Evolutionary conservation across 352 stramenopile species (phyloP), one percentile per base, ranked within the genome.

Genomic region (Thalassiosira hispida): DNA sequence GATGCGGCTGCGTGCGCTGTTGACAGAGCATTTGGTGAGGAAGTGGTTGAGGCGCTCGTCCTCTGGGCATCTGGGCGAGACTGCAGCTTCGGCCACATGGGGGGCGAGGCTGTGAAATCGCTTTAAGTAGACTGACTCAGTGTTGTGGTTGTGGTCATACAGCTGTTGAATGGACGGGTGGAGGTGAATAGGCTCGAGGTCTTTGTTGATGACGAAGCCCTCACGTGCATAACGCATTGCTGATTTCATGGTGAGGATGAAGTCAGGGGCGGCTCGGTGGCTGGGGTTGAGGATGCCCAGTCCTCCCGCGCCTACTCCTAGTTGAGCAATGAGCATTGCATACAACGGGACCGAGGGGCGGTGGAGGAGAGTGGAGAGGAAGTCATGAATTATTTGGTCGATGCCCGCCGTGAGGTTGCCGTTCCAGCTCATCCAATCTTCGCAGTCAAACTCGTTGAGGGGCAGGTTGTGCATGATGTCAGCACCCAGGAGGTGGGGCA

Each of bases 211-310:
- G 8, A 3, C 3, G 31, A 38, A 38, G 18, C 71, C 71, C 8
- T 73, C 8, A 0, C 0, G n/a, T 20, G 55, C 63, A 20, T 42
- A 57, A n/a, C 33, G 20, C 8, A 61, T 62, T 12, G 44, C 20
- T 22, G 35, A 51, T 25, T 9, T 44, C 66, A 78, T 83, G 5
- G 57, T 73, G n/a, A 83, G 25, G 6, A 83, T 52, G 29, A 81
- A 81, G 52, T 73, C 57, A 25, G 74, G 74, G 44, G 71, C 57
- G 9, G 74, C 74, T 46, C 57, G 1, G 8, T 33, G 20, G 12
- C 18, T 1, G 18, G 33, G 67, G 25, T 20, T 51, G 4, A 4
- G 44, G 22, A 62, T 12, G 5, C 53, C 53, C 16, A 44, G 22
- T n/a, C 53, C 53, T 23, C 53, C 53, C 5, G n/a, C 0, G 1